Conservation (phyloP, 331 rosid species). For the Acacia concinna region DNA sequence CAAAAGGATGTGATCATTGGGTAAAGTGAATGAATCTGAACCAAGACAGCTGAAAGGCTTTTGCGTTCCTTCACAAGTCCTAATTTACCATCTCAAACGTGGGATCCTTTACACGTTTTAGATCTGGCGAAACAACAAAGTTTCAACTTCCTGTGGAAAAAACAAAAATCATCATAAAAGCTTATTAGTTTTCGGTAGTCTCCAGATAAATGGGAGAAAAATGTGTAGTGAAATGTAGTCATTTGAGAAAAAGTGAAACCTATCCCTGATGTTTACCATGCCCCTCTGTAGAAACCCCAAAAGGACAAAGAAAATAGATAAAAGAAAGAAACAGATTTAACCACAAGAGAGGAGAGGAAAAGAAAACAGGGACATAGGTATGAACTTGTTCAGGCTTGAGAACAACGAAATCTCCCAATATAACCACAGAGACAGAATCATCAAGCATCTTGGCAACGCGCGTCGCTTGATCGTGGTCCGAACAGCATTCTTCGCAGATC, state of each 20-base stretch:
- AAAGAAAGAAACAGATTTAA: background rate
- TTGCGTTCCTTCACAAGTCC: conserved; percentile 53
- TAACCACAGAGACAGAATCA: conserved; percentile 68
- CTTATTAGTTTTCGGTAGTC: conserved; percentile 70
- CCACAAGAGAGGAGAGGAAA: background rate
- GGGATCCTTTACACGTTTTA: conserved; percentile 68
- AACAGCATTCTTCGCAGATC: conserved; percentile 57
- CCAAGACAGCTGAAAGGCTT: conserved; percentile 57
- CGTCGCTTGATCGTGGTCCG: conserved; percentile 53
- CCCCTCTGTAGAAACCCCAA: conserved; percentile 39
- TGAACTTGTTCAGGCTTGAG: conserved; percentile 81
- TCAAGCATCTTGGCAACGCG: conserved; percentile 64
- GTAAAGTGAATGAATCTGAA: conserved; percentile 36
- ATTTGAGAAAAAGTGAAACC: conserved; percentile 17
- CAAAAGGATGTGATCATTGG: background rate
- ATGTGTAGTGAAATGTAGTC: background rate
- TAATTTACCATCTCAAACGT: conserved; percentile 63
- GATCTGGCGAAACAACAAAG: conserved; percentile 69
- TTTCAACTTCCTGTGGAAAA: conserved; percentile 66
- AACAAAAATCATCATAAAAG: conserved; percentile 53
- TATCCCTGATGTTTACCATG: conserved; percentile 50
- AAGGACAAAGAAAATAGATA: background rate
- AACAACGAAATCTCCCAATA: conserved; percentile 67
- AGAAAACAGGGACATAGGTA: background rate
- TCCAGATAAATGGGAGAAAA: conserved; percentile 28